A percentile compares a stretch with the other conserved stretches of the same genome.
phyloP scores from a whole-genome alignment of 768 basidiomycete species.

The Cystofilobasidium capitatum region DNA sequence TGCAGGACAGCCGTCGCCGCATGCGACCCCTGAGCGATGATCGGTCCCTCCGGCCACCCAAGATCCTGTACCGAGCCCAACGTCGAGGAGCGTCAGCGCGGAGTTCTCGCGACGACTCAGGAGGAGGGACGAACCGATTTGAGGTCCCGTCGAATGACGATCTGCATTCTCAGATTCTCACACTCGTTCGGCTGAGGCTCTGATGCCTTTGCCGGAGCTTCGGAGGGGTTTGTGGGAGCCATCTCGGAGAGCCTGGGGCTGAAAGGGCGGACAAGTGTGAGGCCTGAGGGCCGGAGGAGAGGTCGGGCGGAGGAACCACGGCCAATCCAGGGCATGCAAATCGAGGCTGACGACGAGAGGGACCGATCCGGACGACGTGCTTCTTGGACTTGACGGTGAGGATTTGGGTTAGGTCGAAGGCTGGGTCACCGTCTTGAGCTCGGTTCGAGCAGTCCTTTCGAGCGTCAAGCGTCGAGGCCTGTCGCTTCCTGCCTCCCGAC shows the following conservation, averaged over 20 bases:
- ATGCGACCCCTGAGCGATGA: conserved; percentile 39
- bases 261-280: neutral
- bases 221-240: neutral
- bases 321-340: no score
- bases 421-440: no score
- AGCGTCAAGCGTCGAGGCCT: no score
- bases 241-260: neutral
- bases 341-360: no score
- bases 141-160: conserved; percentile 36
- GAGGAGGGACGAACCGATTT: conserved; percentile 28
- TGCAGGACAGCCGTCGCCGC: conserved; percentile 38
- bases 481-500: no score
- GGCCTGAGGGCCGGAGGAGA: no score
- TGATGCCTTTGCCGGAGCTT: neutral
- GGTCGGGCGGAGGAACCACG: no score
- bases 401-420: no score
- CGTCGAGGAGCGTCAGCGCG: neutral
- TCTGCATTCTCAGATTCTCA: conserved; percentile 39
- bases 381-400: no score
- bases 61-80: conserved; percentile 25
- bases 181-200: conserved; percentile 10
- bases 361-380: no score
- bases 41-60: conserved; percentile 37
- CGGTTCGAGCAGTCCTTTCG: no score
- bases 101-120: no score